phyloP scores from a whole-genome alignment of 2,329 filamentous ascomycete genomes.

The Fusarium secorum region DNA sequence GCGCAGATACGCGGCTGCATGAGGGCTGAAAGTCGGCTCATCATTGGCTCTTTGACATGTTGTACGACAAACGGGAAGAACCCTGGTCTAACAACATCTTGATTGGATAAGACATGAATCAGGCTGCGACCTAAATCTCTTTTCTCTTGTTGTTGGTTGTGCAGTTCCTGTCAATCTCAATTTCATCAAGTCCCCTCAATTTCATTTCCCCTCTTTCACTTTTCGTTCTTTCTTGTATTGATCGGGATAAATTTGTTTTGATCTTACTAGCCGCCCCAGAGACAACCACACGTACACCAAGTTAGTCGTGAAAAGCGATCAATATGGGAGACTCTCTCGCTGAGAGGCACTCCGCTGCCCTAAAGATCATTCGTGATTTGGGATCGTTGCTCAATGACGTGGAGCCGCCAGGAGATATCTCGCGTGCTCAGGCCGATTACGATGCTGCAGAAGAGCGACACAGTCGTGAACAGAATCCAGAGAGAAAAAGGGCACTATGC shows the following conservation, averaged over 20 bases:
- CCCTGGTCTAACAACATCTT: not conserved
- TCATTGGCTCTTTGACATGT: not conserved
- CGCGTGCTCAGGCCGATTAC: not conserved
- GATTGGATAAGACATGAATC: not conserved
- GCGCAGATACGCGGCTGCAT: not conserved
- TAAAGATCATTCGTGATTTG: fast-evolving
- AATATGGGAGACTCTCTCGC: not conserved
- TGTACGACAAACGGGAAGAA: fast-evolving
- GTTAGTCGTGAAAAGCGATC: fast-evolving
- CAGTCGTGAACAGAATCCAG: not conserved
- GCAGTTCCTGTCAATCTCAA: not conserved
- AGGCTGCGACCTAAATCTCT: not conserved
- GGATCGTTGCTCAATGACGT: not conserved
- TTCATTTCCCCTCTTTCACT: not conserved
- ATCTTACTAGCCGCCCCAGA: too few relatives aligned
- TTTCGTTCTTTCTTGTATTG: not conserved
- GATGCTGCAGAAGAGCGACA: not conserved
- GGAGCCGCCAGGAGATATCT: not conserved
- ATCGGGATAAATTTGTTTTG: not conserved
- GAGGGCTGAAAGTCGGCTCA: not conserved
- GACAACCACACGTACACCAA: not conserved
- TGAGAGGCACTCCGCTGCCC: fast-evolving
- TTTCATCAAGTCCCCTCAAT: not conserved
- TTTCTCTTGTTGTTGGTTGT: not conserved
- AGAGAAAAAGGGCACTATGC: fast-evolving